A percentile compares a stretch with the other conserved stretches of the same genome.
Conservation (phyloP, 345 rosid genomes). For the Hevea brasiliensis region DNA sequence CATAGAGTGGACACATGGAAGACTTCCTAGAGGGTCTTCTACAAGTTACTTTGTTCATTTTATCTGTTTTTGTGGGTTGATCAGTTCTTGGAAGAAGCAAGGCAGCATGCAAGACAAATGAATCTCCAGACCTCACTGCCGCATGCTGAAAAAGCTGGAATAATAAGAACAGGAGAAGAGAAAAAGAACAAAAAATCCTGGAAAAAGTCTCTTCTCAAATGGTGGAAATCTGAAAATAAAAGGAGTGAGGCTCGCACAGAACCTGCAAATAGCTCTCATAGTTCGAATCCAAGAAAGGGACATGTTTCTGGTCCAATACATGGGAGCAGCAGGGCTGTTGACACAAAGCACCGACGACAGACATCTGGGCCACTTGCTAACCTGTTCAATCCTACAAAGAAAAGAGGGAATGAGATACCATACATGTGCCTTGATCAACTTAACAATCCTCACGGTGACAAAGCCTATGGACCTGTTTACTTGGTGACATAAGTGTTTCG, state of each 20-base stretch:
- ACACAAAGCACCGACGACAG: slow-evolving; percentile 26
- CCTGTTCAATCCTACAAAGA: slow-evolving; percentile 35
- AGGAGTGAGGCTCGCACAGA: slow-evolving; percentile 20
- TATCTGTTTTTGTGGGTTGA: slow-evolving; percentile 12
- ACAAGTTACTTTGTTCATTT: neutral
- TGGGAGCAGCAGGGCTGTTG: slow-evolving; percentile 19
- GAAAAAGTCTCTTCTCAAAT: slow-evolving; percentile 45
- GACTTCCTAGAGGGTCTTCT: neutral
- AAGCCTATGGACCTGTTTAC: slow-evolving; percentile 52
- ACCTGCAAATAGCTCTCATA: slow-evolving; percentile 17
- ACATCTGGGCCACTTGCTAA: slow-evolving; percentile 42
- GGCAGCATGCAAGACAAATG: slow-evolving; percentile 36
- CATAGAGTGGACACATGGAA: no score
- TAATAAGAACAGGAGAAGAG: slow-evolving; percentile 22
- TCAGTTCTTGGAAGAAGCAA: slow-evolving; percentile 64
- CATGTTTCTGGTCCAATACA: slow-evolving; percentile 48
- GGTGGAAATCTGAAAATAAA: slow-evolving; percentile 51
- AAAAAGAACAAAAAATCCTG: slow-evolving; percentile 49
- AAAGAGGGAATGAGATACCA: slow-evolving; percentile 36
- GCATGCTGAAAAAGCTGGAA: slow-evolving; percentile 19
- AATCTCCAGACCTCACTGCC: slow-evolving; percentile 20
- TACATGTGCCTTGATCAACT: slow-evolving; percentile 41
- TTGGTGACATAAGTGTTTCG: slow-evolving; percentile 41
- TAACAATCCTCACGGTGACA: slow-evolving; percentile 30
- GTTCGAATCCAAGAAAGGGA: slow-evolving; percentile 32